These are phyloP conservation scores for Talaromyces ruber DNA, from an alignment of 495 filamentous ascomycete species.

Conservation along the genomic window DNA sequence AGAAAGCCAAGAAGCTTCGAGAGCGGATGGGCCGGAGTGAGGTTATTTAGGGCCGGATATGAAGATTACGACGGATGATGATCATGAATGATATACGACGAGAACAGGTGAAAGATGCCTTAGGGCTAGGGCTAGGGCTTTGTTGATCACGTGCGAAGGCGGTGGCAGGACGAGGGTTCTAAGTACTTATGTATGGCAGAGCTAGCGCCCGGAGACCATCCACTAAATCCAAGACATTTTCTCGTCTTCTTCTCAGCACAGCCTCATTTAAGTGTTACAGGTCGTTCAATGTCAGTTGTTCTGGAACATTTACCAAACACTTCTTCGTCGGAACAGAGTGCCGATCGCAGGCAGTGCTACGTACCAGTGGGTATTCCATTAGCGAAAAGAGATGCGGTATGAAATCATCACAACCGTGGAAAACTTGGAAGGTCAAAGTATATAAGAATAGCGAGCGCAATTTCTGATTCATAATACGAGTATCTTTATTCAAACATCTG, in stretches of 20 bases:
- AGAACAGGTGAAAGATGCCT: not conserved
- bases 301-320: not conserved
- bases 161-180: not conserved
- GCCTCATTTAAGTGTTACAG: not conserved
- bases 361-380: not conserved
- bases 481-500: not conserved
- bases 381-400: not conserved
- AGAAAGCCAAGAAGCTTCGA: slow-evolving; percentile 27
- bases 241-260: not conserved
- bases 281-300: not conserved
- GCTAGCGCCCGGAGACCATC: not conserved
- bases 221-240: not conserved
- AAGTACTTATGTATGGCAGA: too few relatives aligned
- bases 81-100: not conserved
- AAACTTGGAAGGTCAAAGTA: not conserved
- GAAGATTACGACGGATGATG: not conserved
- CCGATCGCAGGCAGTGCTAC: not conserved
- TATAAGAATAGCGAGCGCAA: not conserved
- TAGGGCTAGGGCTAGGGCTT: slow-evolving; percentile 1
- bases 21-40: not conserved
- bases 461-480: not conserved
- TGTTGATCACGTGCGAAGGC: not conserved
- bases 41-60: not conserved
- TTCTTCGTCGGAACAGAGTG: not conserved
- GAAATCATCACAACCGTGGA: not conserved